Base-by-base conservation (phyloP, 768 basidiomycete genomes). In the Austroboletus festivus region DNA sequence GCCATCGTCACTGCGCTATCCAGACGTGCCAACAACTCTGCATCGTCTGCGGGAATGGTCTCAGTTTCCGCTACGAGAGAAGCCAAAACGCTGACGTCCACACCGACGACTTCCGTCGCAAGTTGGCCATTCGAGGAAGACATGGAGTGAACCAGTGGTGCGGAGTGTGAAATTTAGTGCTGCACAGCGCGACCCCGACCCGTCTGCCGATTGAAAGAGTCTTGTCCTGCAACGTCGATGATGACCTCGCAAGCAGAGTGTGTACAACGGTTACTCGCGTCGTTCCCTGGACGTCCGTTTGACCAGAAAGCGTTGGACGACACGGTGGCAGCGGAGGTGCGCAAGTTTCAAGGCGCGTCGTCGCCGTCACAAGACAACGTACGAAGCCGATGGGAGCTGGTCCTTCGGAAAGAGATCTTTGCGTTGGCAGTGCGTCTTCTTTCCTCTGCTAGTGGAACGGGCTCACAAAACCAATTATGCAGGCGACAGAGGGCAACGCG, bases 361-460 rank as follows among this genome's bases (percentile, higher is more conserved):
- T 76, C 71, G 42, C 67, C 71, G 1, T 76, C 77, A 7, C 59
- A 72, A 4, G 89, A 89, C 42, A 84, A 79, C 50, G 69, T 77
- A 50, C 85, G 81, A 64, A 80, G 77, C 39, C 80, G 81, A 56
- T 91, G 89, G 89, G 89, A 91, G 59, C 79, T 79, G 54, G 68
- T 83, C 33, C 68, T 90, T 28, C 80, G 79, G 70, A 80, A 80
- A 53, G 86, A 88, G 59, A 75, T 90, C 38, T 86, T 88, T 60
- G 70, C 70, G 40, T 72, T 88, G 52, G 86, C 87, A 43, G 89
- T 90, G 57, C 58, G 81, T 78, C 24, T 18, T 37, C 18, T 37
- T 5, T 37, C 18, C 19, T 18, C 11, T 37, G 12, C n/a, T 6
- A 5, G 28, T 28, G 7, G 28, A 12, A 28, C 28, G 28, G 12